Percentiles rank a stretch among this genome's conserved stretches.
These are phyloP conservation scores for Apiotrichum veenhuisii DNA, from an alignment of 1,284 basidiomycete genomes.

Conservation along the genomic window DNA sequence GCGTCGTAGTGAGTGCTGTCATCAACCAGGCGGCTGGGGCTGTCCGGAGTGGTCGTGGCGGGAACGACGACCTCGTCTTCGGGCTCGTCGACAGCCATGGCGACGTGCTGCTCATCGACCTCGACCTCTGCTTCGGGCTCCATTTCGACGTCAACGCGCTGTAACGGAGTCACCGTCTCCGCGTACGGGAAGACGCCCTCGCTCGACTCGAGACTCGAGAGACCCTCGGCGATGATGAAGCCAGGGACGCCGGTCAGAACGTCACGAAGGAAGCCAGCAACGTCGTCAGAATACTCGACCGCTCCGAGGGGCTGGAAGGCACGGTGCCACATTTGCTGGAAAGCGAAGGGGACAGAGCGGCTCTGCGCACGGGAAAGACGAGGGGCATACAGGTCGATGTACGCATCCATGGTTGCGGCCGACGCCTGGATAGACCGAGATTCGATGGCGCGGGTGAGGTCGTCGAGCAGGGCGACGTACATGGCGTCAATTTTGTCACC, in stretches of 20 bases:
- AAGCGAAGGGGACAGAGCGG: constrained; percentile 25
- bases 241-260: constrained; percentile 33
- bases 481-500: constrained; percentile 30
- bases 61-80: background rate
- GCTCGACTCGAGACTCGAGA: constrained; percentile 8
- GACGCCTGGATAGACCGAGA: constrained; percentile 17
- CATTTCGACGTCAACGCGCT: too few relatives aligned
- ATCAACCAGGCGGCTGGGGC: background rate
- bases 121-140: background rate
- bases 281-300: constrained; percentile 30
- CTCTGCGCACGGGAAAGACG: constrained; percentile 30
- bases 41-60: background rate
- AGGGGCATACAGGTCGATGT: constrained; percentile 36
- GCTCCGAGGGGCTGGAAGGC: constrained; percentile 26
- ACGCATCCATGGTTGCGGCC: constrained; percentile 26
- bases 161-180: background rate
- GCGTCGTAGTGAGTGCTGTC: constrained; percentile 13
- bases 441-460: constrained; percentile 24
- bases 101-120: background rate
- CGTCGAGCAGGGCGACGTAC: constrained; percentile 32
- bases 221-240: constrained; percentile 32
- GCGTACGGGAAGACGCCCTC: constrained; percentile 6
- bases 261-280: constrained; percentile 32
- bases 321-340: constrained; percentile 37
- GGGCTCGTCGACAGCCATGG: background rate